Evolutionary conservation across 805 yeast genomes (phyloP).

Genomic region (Saccharomycopsis fibuligera): DNA sequence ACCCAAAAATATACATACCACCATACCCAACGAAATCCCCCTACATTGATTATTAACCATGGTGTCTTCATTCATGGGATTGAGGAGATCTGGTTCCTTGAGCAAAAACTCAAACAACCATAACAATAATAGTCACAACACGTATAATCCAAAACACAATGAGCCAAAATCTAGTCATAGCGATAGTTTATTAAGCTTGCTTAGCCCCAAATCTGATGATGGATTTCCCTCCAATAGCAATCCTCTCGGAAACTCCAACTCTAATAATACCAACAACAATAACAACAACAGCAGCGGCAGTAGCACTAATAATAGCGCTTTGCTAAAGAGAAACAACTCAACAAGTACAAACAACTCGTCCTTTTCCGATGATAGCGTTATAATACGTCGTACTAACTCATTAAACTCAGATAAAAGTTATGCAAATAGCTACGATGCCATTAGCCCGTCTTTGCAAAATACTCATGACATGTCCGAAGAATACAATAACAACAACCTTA

Average conservation of each 20-base stretch:
- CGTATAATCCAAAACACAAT: not conserved
- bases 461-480: too few relatives aligned
- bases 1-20: too few relatives aligned
- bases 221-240: not conserved
- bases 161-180: not conserved
- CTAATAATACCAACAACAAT: not conserved
- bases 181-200: not conserved
- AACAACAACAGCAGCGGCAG: not conserved
- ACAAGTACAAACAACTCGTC: conserved; percentile 3
- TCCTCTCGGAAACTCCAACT: too few relatives aligned
- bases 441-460: conserved; percentile 1
- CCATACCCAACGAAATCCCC: too few relatives aligned
- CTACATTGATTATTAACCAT: too few relatives aligned
- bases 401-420: conserved; percentile 1
- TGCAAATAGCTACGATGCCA: not conserved
- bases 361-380: conserved; percentile 4
- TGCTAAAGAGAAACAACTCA: conserved; percentile 6
- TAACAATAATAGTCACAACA: not conserved
- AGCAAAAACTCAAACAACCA: conserved; percentile 1
- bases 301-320: not conserved
- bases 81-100: conserved; percentile 8
- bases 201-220: not conserved
- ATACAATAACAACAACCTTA: not conserved
- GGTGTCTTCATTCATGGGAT: conserved; percentile 12
- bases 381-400: conserved; percentile 10